Evolutionary conservation across 257 asterid species (phyloP), one percentile per base, ranked within the genome.

Genomic region (Linaria vulgaris): DNA sequence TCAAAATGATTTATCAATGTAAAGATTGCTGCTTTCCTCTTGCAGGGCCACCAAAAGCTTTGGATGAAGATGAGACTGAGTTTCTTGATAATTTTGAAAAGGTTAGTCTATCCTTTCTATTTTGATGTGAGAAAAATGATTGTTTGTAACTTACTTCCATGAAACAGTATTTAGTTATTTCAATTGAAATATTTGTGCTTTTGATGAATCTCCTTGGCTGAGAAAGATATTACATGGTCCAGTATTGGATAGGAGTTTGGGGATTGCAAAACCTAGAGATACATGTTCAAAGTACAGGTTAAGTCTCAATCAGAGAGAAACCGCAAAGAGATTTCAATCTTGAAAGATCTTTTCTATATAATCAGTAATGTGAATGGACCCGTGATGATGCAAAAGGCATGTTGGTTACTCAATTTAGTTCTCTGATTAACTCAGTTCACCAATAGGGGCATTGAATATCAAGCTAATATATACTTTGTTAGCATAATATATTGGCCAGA

Each of bases 11-110:
- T 66, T 53, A 49, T 45, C 8, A 43, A 43, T 10, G 6, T 15
- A n/a, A 12, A 53, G 59, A 45, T 15, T 70, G 51, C 15, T 54
- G 39, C 24, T 54, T 61, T 60, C 55, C 53, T 63, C 62, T 62
- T 73, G 74, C 82, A 91, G 98, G 91, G 69, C 97, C 97, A 66
- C 99, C 99, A 9, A 92, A 89, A 81, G 95, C 99, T 54, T 75
- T 92, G 80, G 99, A 92, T 79, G 99, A 87, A 76, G 99, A 92
- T 16, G 99, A 92, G 85, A 82, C 94, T 0, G 96, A 92, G 78
- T 92, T 92, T 82, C 97, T 92, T 1, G 96, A 92, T 31, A 85
- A 70, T 23, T 48, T 83, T 63, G 97, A 92, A 62, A 72, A 50
- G 87, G 98, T 88, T 79, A 86, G 82, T 16, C 70, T 63, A 41